Evolutionary conservation across 805 yeast species (phyloP).

Genomic region (Myxozyma kluyveri): DNA sequence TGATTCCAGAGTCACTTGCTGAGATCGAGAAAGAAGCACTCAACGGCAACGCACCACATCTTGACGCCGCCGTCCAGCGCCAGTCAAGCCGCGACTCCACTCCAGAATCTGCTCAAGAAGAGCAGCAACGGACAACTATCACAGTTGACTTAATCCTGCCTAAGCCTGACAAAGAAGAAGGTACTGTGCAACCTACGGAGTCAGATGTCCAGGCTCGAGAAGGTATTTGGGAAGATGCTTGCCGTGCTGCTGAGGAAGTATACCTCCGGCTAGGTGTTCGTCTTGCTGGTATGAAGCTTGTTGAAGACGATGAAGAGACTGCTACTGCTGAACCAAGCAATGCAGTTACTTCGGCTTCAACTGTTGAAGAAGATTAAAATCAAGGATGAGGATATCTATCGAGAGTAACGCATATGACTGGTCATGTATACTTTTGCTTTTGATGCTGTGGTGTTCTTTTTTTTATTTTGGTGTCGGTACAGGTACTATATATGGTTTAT

Average conservation of each 20-base stretch:
- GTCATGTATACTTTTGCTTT: too few species aligned
- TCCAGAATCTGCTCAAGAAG: conserved; percentile 6
- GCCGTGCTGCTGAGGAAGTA: conserved; percentile 36
- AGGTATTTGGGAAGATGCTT: conserved; percentile 34
- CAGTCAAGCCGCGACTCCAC: too few species aligned
- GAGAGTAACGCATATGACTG: too few species aligned
- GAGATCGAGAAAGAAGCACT: conserved; percentile 32
- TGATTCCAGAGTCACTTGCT: conserved; percentile 31
- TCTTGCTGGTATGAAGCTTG: conserved; percentile 21
- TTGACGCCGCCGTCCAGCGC: conserved; percentile 3
- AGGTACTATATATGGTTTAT: too few species aligned
- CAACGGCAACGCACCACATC: conserved; percentile 14
- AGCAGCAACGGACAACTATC: conserved; percentile 14
- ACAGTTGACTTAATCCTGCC: conserved; percentile 28
- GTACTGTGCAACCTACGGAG: conserved; percentile 2
- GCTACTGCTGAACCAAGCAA: not conserved
- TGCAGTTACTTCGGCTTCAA: not conserved
- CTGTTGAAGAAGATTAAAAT: not conserved
- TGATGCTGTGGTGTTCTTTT: too few species aligned
- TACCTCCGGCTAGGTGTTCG: conserved; percentile 33
- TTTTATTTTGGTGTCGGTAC: too few species aligned
- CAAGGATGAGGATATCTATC: too few species aligned
- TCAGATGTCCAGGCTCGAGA: conserved; percentile 23
- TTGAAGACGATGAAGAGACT: conserved; percentile 7
- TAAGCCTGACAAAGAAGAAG: conserved; percentile 30